Evolutionary conservation across 441 rosid genomes (phyloP).

Genomic region (Theobroma grandiflorum): DNA sequence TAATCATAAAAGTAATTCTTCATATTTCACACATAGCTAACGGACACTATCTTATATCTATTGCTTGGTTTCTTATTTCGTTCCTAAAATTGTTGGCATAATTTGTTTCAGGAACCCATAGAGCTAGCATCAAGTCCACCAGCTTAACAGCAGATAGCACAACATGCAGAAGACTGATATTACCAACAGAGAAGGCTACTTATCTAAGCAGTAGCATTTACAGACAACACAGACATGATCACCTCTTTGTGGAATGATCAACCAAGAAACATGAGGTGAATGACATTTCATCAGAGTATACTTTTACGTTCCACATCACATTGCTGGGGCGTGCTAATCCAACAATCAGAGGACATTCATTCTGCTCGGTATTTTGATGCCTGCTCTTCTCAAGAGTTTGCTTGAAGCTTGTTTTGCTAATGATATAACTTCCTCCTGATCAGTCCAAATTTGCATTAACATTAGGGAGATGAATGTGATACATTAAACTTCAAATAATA

Average conservation of each 20-base stretch:
- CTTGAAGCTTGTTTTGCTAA: conserved; percentile 58
- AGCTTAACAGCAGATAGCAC: no score
- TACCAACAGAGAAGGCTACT: not conserved
- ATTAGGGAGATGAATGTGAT: not conserved
- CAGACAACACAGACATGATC: not conserved
- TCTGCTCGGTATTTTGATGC: conserved; percentile 56
- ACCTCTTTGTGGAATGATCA: not conserved
- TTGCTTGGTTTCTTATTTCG: no score
- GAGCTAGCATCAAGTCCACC: no score
- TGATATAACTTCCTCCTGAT: conserved; percentile 58
- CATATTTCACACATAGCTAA: no score
- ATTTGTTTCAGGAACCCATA: no score
- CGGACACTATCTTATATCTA: no score
- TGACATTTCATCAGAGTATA: not conserved
- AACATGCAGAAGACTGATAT: no score
- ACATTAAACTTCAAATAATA: not conserved
- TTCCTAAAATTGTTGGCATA: no score
- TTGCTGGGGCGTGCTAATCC: not conserved
- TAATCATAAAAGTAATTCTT: no score
- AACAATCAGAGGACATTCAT: conserved; percentile 56
- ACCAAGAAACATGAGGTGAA: not conserved
- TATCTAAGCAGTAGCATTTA: not conserved
- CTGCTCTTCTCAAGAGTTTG: conserved; percentile 60
- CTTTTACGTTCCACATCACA: not conserved
- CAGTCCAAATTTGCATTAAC: not conserved